These are phyloP conservation scores for Papiliotrema laurentii DNA, from an alignment of 1,284 basidiomycete species.

Conservation along the genomic window DNA sequence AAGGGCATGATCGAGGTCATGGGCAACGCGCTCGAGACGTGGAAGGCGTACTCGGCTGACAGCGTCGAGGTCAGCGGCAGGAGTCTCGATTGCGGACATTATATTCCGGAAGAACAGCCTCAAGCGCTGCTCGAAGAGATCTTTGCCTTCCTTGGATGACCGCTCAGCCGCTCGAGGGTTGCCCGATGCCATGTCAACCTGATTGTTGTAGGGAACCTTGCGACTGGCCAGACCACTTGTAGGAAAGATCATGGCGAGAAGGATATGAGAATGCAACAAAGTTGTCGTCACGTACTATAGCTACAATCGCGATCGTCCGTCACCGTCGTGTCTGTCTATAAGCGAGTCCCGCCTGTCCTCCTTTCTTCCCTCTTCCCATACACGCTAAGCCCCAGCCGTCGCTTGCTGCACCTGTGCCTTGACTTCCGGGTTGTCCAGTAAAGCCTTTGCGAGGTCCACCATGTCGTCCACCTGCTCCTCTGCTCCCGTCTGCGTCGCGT, in stretches of 20 bases:
- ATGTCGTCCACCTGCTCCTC: constrained; percentile 33
- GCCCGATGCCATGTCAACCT: too few species aligned
- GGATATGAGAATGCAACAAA: too few species aligned
- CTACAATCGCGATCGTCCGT: too few species aligned
- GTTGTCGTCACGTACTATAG: too few species aligned
- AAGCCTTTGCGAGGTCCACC: constrained; percentile 19
- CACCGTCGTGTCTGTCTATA: too few species aligned
- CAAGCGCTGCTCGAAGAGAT: constrained; percentile 24
- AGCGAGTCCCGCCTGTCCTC: too few species aligned
- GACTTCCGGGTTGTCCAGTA: too few species aligned
- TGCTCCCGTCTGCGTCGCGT: constrained; percentile 38
- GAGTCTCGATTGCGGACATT: constrained; percentile 42
- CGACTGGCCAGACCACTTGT: too few species aligned
- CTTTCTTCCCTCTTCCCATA: not conserved
- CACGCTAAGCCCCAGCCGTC: not conserved
- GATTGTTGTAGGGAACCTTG: too few species aligned
- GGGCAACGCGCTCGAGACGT: constrained; percentile 30
- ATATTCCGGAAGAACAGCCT: constrained; percentile 44
- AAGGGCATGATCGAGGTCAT: constrained; percentile 39
- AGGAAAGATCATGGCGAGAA: too few species aligned
- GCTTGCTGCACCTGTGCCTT: too few species aligned
- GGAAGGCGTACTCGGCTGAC: constrained; percentile 28
- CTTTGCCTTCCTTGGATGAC: constrained; percentile 15
- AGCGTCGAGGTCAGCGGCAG: constrained; percentile 25
- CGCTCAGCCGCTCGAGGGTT: too few species aligned